Evolutionary conservation across 2,329 filamentous ascomycete genomes (phyloP), one percentile per base, ranked within the genome.

Genomic region (Aspergillus neotritici): DNA sequence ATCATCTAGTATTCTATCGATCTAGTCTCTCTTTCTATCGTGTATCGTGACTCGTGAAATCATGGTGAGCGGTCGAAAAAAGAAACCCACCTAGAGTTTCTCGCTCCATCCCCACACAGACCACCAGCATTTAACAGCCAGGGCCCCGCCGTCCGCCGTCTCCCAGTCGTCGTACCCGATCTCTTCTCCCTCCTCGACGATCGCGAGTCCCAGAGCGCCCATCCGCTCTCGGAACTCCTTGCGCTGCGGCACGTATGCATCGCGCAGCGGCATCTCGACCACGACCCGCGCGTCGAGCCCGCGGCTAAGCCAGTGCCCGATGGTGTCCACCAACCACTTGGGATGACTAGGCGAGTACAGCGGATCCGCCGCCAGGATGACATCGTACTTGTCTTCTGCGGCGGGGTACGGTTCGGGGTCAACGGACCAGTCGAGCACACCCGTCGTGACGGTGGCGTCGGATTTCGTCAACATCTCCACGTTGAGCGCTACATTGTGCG

Each of bases 331-430:
- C 15, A 97, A 76, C 57, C 93, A 78, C 3, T 64, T 67, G 0
- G 91, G 88, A 59, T 97, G 93, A 4, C 86, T 77, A 37, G 89
- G 77, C 35, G 90, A 88, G 66, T 97, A 97, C 14, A 98, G 71
- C 0, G 87, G 79, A 64, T 98, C 93, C 3, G 91, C 88, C 2
- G 82, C 87, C 3, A 98, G 74, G 34, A 97, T 80, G 42, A 95
- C 70, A 73, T 84, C 63, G 51, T 69, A 74, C 34, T 60, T 64
- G 32, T 66, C 64, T 16, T 63, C 55, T 5, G 55, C 50, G 2
- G 57, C 51, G 12, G 61, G 59, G 7, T 56, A 55, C 4, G 56
- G 48, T 12, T 57, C 45, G 0, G 60, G 61, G 13, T 53, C 46
- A 17, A 67, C 52, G 14, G 68, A 69, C 89, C 90, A 95, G 31